Percentiles rank a stretch among this genome's conserved stretches.
These are phyloP conservation scores for Blastobotrys aristatus DNA, from an alignment of 1,139 yeast species.

Conservation along the genomic window DNA sequence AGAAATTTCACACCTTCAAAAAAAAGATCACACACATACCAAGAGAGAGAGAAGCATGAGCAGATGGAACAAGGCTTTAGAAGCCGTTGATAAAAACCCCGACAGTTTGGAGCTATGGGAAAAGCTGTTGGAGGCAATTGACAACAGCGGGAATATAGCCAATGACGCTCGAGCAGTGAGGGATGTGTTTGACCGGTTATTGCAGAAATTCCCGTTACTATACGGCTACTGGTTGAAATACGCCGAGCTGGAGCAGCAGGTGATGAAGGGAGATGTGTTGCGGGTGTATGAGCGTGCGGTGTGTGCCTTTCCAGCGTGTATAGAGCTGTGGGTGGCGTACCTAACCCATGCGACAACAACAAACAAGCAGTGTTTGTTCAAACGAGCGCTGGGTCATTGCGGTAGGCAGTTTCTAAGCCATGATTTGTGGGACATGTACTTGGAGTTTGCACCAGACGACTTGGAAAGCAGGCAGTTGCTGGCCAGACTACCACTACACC, in stretches of 20 bases:
- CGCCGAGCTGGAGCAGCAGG: conserved; percentile 58
- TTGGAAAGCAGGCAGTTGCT: conserved; percentile 37
- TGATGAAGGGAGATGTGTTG: conserved; percentile 40
- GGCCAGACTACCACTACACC: conserved; percentile 69
- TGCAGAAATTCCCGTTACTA: conserved; percentile 61
- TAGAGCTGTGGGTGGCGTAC: conserved; percentile 75
- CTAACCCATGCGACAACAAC: conserved; percentile 27
- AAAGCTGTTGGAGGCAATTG: conserved; percentile 36
- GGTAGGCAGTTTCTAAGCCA: conserved; percentile 73
- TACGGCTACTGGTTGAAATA: conserved; percentile 80
- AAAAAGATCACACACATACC: no score
- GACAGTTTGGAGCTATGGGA: conserved; percentile 49
- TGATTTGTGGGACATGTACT: conserved; percentile 69
- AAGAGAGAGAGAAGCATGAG: background rate
- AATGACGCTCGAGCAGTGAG: conserved; percentile 4
- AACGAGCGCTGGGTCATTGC: conserved; percentile 53
- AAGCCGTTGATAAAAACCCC: conserved; percentile 28
- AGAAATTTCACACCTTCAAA: background rate
- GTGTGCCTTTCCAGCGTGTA: conserved; percentile 45
- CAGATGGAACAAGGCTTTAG: conserved; percentile 16
- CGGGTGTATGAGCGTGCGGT: conserved; percentile 52
- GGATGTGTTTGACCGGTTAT: conserved; percentile 47
- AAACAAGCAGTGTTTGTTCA: conserved; percentile 40
- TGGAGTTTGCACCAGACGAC: conserved; percentile 41
- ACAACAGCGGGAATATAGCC: conserved; percentile 12